phyloP scores from a whole-genome alignment of 2,329 filamentous ascomycete genomes.

The Hysterium pulicare region DNA sequence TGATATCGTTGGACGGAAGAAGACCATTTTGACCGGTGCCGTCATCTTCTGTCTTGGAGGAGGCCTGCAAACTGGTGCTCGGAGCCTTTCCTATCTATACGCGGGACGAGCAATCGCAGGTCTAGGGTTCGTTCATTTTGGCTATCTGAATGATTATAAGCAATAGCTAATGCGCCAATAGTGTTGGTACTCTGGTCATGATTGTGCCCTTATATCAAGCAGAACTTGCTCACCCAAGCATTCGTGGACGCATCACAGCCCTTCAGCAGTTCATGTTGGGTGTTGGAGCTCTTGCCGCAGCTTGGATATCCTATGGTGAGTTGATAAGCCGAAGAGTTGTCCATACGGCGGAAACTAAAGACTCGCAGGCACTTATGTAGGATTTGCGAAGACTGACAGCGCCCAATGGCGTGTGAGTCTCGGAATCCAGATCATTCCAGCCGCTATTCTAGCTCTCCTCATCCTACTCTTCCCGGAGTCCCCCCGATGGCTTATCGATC shows the following conservation, averaged over 20 bases:
- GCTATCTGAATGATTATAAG: constrained; percentile 19
- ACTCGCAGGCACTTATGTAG: constrained; percentile 44
- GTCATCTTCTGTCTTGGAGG: constrained; percentile 71
- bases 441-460: constrained; percentile 59
- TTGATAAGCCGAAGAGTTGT: neutral
- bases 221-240: constrained; percentile 73
- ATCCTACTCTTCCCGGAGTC: constrained; percentile 71
- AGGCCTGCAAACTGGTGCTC: constrained; percentile 68
- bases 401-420: constrained; percentile 62
- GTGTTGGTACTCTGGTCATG: constrained; percentile 61
- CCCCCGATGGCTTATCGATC: constrained; percentile 69
- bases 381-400: constrained; percentile 45
- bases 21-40: constrained; percentile 69
- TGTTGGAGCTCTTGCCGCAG: constrained; percentile 67
- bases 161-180: constrained; percentile 17
- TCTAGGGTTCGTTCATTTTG: constrained; percentile 50
- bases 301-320: constrained; percentile 68
- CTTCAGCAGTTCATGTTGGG: constrained; percentile 83
- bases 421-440: constrained; percentile 70
- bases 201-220: constrained; percentile 72
- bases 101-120: constrained; percentile 68
- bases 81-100: constrained; percentile 60
- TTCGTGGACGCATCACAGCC: constrained; percentile 70
- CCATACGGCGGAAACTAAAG: neutral
- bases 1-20: constrained; percentile 64